A percentile compares a stretch with the other conserved stretches of the same genome.
Conservation (phyloP, 352 stramenopile genomes). For the Pythium phragmitis region DNA sequence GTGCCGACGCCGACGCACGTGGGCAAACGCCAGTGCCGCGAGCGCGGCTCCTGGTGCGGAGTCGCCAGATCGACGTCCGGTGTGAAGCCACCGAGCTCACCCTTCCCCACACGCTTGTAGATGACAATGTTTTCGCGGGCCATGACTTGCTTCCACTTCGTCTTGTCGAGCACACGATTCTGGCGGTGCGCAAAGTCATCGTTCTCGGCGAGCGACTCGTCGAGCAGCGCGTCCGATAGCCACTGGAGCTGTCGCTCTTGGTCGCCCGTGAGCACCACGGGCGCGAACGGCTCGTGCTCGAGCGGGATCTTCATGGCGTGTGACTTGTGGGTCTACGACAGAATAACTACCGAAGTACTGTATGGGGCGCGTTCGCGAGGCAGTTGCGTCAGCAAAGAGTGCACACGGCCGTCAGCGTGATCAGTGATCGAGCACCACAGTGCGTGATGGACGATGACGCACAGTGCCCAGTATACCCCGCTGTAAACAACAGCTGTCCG, state of each 20-base stretch:
- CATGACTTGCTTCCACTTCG: constrained; percentile 17
- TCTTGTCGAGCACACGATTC: constrained; percentile 5
- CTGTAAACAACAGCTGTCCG: too few relatives aligned
- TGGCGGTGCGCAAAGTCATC: constrained; percentile 8
- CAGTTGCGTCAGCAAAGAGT: too few relatives aligned
- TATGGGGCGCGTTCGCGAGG: too few relatives aligned
- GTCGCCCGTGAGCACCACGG: constrained; percentile 26
- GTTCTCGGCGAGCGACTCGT: constrained; percentile 15
- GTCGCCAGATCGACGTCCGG: constrained; percentile 21
- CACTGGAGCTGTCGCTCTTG: constrained; percentile 18
- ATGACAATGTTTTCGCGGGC: constrained; percentile 41
- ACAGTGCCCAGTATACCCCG: too few relatives aligned
- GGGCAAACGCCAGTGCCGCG: constrained; percentile 30
- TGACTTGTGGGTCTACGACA: too few relatives aligned
- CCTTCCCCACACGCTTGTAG: constrained; percentile 22
- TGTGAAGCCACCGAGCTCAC: constrained; percentile 8
- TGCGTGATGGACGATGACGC: too few relatives aligned
- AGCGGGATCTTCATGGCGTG: too few relatives aligned
- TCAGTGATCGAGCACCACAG: too few relatives aligned
- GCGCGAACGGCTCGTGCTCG: too few relatives aligned
- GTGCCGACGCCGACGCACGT: constrained; percentile 27
- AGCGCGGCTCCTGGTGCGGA: constrained; percentile 27
- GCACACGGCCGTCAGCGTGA: too few relatives aligned
- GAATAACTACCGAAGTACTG: too few relatives aligned
- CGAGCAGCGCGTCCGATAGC: constrained; percentile 14